Conservation (phyloP, 495 filamentous ascomycete genomes). For the Penicillium salamii region DNA sequence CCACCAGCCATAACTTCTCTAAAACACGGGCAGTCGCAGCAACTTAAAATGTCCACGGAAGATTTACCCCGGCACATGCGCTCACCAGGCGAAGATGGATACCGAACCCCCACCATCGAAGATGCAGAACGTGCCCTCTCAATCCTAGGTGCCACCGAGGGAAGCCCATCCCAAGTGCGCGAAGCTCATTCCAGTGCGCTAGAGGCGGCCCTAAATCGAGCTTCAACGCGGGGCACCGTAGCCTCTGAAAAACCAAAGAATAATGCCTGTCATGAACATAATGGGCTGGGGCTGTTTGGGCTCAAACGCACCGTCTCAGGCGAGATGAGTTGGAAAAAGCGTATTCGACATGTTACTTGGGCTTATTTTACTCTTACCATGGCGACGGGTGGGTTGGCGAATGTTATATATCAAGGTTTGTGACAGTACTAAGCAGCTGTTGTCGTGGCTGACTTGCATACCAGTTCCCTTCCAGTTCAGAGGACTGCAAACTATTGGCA, state of each 20-base stretch:
- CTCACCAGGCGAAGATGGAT: slow-evolving; percentile 45
- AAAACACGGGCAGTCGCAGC: slow-evolving; percentile 11
- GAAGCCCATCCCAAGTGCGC: slow-evolving; percentile 13
- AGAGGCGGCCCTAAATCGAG: slow-evolving; percentile 22
- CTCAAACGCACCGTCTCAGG: slow-evolving; percentile 6
- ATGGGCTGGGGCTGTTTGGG: slow-evolving; percentile 5
- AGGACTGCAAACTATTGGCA: slow-evolving; percentile 69
- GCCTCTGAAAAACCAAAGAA: slow-evolving; percentile 1
- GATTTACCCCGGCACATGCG: slow-evolving; percentile 37
- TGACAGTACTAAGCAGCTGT: no score
- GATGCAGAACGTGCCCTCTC: slow-evolving; percentile 37
- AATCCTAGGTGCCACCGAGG: slow-evolving; percentile 1
- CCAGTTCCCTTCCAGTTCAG: slow-evolving; percentile 66
- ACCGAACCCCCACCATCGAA: slow-evolving; percentile 50
- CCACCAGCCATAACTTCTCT: not conserved
- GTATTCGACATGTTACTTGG: slow-evolving; percentile 57
- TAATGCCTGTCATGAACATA: slow-evolving; percentile 5
- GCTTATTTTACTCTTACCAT: slow-evolving; percentile 74
- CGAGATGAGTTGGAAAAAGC: slow-evolving; percentile 42
- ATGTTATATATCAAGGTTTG: slow-evolving; percentile 68
- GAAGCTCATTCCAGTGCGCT: slow-evolving; percentile 36
- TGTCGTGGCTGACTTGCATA: no score
- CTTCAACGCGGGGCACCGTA: slow-evolving; percentile 20
- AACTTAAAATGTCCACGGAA: slow-evolving; percentile 12
- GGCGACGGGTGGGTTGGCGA: slow-evolving; percentile 83